Percentiles rank a stretch among this genome's conserved stretches.
Conservation (phyloP, 768 basidiomycete genomes). For the Lentinula raphanica region DNA sequence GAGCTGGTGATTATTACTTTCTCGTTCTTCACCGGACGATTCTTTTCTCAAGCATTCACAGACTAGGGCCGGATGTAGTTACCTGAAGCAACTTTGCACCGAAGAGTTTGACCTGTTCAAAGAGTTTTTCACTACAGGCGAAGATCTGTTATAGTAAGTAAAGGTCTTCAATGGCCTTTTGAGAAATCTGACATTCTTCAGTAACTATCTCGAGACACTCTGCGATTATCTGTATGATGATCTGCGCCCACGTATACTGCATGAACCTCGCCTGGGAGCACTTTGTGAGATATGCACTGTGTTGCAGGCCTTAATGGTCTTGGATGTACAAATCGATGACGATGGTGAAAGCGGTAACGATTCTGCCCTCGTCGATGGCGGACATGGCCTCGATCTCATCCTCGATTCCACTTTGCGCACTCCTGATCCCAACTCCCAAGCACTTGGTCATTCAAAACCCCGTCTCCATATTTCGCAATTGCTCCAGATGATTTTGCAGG, state of each 20-base stretch:
- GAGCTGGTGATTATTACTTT: slow-evolving; percentile 55
- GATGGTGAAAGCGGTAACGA: slow-evolving; percentile 27
- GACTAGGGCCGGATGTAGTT: slow-evolving; percentile 90
- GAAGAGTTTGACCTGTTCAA: slow-evolving; percentile 87
- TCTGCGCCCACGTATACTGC: slow-evolving; percentile 89
- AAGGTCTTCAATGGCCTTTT: background rate
- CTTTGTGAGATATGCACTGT: slow-evolving; percentile 97
- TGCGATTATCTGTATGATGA: slow-evolving; percentile 96
- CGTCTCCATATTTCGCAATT: slow-evolving; percentile 76
- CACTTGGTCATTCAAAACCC: slow-evolving; percentile 29
- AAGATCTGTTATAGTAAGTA: slow-evolving; percentile 50
- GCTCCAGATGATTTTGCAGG: slow-evolving; percentile 86
- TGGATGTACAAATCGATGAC: slow-evolving; percentile 50
- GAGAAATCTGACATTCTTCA: slow-evolving; percentile 24
- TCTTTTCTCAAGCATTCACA: slow-evolving; percentile 23
- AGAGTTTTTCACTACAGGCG: slow-evolving; percentile 80
- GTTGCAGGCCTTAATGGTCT: slow-evolving; percentile 91
- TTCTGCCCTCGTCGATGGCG: slow-evolving; percentile 16
- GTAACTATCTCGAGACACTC: slow-evolving; percentile 83
- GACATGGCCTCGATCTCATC: slow-evolving; percentile 14
- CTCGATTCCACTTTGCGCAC: slow-evolving; percentile 13
- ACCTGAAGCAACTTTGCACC: slow-evolving; percentile 85
- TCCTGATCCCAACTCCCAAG: background rate
- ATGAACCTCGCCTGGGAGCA: slow-evolving; percentile 81
- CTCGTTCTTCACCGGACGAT: background rate